Percentiles rank a stretch among this genome's conserved stretches.
Evolutionary conservation across 371 early-diverging fungal species (phyloP).

Genomic region (Syncephalastrum monosporum): DNA sequence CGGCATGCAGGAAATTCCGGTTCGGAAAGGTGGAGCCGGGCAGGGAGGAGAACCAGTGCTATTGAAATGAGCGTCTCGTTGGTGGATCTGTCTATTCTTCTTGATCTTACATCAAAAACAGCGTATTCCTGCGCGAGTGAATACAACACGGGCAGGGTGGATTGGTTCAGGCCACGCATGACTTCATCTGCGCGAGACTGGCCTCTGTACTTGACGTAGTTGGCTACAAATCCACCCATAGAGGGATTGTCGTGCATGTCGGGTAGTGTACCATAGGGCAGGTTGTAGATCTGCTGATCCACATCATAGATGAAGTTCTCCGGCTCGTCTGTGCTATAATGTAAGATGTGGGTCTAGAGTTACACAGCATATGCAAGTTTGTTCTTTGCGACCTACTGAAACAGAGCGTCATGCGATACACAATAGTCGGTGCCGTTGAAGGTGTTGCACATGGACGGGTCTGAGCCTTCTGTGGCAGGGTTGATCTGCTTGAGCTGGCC

Average conservation of each 20-base stretch:
- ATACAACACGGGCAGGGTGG: conserved; percentile 19
- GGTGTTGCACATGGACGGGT: conserved; percentile 16
- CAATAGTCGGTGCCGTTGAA: conserved; percentile 9
- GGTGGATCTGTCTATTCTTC: not conserved
- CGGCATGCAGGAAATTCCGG: conserved; percentile 25
- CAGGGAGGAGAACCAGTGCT: conserved; percentile 25
- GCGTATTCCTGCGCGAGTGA: conserved; percentile 22
- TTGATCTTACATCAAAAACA: conserved; percentile 16
- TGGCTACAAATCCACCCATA: conserved; percentile 23
- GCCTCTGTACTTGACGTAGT: conserved; percentile 10
- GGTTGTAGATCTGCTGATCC: conserved; percentile 19
- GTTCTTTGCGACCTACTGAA: conserved; percentile 12
- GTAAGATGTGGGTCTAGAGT: not conserved
- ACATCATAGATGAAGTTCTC: conserved; percentile 22
- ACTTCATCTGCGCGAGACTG: conserved; percentile 9
- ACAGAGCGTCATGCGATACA: conserved; percentile 17
- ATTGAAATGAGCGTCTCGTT: not conserved
- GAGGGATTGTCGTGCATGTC: conserved; percentile 2
- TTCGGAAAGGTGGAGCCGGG: conserved; percentile 29
- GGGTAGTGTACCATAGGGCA: conserved; percentile 8
- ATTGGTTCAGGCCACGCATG: conserved; percentile 16
- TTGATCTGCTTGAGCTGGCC: conserved; percentile 15
- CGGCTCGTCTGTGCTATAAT: conserved; percentile 16
- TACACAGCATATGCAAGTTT: not conserved
- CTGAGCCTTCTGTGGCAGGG: conserved; percentile 14